Evolutionary conservation across 2,329 filamentous ascomycete species (phyloP).

Genomic region (Dactylonectria macrodidyma): DNA sequence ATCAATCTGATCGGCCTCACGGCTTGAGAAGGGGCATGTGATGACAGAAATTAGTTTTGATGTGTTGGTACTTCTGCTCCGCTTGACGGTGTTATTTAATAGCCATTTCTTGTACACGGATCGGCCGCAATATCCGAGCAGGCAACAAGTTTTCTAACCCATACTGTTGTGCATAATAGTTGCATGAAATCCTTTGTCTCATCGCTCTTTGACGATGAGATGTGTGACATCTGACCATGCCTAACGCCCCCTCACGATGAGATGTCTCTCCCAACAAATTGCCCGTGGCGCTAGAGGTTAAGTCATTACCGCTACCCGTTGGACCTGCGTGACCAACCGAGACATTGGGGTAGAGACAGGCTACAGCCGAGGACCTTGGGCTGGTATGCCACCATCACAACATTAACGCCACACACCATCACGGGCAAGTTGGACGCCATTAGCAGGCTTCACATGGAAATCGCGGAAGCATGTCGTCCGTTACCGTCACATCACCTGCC

Average conservation of each 20-base stretch:
- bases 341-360: slow-evolving; percentile 5
- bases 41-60: too few species aligned
- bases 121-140: too few species aligned
- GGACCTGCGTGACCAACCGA: slow-evolving; percentile 6
- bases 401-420: slow-evolving; percentile 3
- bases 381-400: neutral
- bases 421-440: neutral
- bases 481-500: slow-evolving; percentile 21
- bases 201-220: slow-evolving; percentile 7
- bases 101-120: too few species aligned
- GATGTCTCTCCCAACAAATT: slow-evolving; percentile 23
- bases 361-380: slow-evolving; percentile 14
- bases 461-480: neutral
- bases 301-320: neutral
- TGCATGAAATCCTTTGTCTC: too few species aligned
- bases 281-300: slow-evolving; percentile 4
- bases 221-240: slow-evolving; percentile 27
- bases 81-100: too few species aligned
- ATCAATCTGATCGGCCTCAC: too few species aligned
- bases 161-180: too few species aligned
- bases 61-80: too few species aligned
- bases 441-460: slow-evolving; percentile 28
- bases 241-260: slow-evolving; percentile 9
- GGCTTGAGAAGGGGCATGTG: too few species aligned
- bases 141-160: too few species aligned